These are phyloP conservation scores for Coemansia sp. DNA, from an alignment of 192 early-diverging fungal genomes.

Conservation along the genomic window DNA sequence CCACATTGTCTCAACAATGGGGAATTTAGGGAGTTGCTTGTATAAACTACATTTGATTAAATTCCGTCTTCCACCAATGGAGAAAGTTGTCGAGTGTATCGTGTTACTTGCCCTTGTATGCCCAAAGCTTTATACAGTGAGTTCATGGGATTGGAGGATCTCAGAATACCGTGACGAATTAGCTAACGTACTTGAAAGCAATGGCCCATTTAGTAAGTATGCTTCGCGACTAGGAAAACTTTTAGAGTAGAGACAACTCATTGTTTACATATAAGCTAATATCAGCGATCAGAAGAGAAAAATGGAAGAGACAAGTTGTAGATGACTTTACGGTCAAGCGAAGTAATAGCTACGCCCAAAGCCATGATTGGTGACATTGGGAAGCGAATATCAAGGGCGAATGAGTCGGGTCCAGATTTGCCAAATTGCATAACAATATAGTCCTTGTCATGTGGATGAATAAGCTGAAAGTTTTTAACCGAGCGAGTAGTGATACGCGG, in stretches of 20 bases:
- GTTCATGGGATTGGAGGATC: background rate
- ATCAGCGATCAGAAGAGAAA: background rate
- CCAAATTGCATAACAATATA: slow-evolving; percentile 97
- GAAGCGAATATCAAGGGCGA: slow-evolving; percentile 90
- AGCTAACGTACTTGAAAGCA: background rate
- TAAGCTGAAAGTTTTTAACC: slow-evolving; percentile 97
- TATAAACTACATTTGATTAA: background rate
- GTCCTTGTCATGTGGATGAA: slow-evolving; percentile 88
- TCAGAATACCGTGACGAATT: background rate
- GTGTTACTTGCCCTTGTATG: background rate
- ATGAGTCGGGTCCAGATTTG: slow-evolving; percentile 66
- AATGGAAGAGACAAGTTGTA: slow-evolving; percentile 42
- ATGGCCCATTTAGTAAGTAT: background rate
- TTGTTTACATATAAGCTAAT: background rate
- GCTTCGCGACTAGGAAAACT: background rate
- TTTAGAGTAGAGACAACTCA: background rate
- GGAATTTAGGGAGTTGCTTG: background rate
- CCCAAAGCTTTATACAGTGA: background rate
- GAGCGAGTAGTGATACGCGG: slow-evolving; percentile 84
- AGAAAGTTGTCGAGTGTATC: background rate
- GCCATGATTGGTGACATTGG: slow-evolving; percentile 87
- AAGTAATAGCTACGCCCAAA: slow-evolving; percentile 85
- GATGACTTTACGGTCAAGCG: slow-evolving; percentile 87
- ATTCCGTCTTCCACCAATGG: background rate
- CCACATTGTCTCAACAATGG: background rate